phyloP scores from a whole-genome alignment of 2,329 filamentous ascomycete genomes.

The Aspergillus pseudoglaucus region DNA sequence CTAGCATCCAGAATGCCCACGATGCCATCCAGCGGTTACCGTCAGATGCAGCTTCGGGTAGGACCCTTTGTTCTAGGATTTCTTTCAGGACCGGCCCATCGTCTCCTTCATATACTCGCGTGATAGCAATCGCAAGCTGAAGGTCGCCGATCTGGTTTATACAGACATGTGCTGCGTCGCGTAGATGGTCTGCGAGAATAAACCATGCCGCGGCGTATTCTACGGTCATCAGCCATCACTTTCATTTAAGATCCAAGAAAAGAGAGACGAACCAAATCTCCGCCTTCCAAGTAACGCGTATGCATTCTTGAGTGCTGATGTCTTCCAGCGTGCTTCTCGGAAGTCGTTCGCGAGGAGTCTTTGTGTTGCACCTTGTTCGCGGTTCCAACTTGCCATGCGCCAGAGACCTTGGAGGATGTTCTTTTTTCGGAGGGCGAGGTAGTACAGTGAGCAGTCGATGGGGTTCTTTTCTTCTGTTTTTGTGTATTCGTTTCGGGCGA shows the following conservation, averaged over 20 bases:
- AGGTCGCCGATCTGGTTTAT: slow-evolving; percentile 80
- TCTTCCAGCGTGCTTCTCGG: slow-evolving; percentile 76
- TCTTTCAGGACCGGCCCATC: slow-evolving; percentile 64
- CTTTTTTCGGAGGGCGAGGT: slow-evolving; percentile 87
- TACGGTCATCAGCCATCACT: slow-evolving; percentile 31
- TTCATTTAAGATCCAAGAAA: not conserved
- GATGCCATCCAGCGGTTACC: slow-evolving; percentile 91
- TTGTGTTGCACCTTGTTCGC: slow-evolving; percentile 74
- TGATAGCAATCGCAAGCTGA: slow-evolving; percentile 81
- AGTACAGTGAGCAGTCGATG: slow-evolving; percentile 83
- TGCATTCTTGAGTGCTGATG: slow-evolving; percentile 87
- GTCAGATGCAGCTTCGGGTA: slow-evolving; percentile 68
- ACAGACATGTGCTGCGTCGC: slow-evolving; percentile 80
- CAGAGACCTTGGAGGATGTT: slow-evolving; percentile 82
- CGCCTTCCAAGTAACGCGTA: slow-evolving; percentile 89
- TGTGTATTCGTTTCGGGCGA: slow-evolving; percentile 90
- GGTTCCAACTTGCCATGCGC: slow-evolving; percentile 88
- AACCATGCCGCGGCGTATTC: slow-evolving; percentile 97
- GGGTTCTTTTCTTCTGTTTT: slow-evolving; percentile 82
- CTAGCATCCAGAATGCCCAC: slow-evolving; percentile 93
- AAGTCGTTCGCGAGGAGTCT: slow-evolving; percentile 87
- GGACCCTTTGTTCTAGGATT: slow-evolving; percentile 71
- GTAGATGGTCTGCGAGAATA: slow-evolving; percentile 74
- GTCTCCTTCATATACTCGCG: slow-evolving; percentile 83
- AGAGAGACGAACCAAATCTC: slow-evolving; percentile 60